These are phyloP conservation scores for Sporothrix pseudoabietina DNA, from an alignment of 2,329 filamentous ascomycete species.

Conservation along the genomic window DNA sequence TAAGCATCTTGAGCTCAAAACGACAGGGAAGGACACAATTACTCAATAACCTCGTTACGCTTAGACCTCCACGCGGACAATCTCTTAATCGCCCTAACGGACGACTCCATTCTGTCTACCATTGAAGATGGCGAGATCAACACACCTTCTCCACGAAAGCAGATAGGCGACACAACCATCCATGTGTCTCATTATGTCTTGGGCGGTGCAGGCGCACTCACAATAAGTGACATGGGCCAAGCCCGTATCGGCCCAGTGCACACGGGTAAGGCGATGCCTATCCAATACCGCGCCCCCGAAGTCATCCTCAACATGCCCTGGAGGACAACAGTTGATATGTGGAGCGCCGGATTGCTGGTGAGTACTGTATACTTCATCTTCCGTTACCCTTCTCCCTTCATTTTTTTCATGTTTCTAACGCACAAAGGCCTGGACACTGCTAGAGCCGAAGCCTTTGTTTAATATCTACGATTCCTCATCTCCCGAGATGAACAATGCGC, in stretches of 20 bases:
- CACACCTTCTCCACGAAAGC: constrained; percentile 36
- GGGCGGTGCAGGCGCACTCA: constrained; percentile 40
- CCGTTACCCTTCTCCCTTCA: too few relatives aligned
- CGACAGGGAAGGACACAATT: too few relatives aligned
- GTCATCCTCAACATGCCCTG: constrained; percentile 45
- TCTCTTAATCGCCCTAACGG: constrained; percentile 42
- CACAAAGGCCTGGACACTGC: constrained; percentile 38
- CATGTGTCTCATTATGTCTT: constrained; percentile 43
- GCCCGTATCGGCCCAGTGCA: constrained; percentile 38
- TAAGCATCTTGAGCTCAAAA: constrained; percentile 31
- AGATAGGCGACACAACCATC: constrained; percentile 35
- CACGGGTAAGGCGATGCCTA: constrained; percentile 38
- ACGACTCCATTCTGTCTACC: constrained; percentile 39
- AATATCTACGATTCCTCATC: constrained; percentile 30
- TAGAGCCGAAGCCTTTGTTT: constrained; percentile 37
- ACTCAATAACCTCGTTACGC: too few relatives aligned
- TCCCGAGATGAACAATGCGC: constrained; percentile 37
- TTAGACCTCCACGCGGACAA: constrained; percentile 46
- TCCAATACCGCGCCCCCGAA: constrained; percentile 43
- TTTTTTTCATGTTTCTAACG: background rate
- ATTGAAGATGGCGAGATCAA: constrained; percentile 42
- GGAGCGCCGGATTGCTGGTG: constrained; percentile 44
- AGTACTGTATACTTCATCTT: background rate
- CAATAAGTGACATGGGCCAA: constrained; percentile 44
- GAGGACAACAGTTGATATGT: constrained; percentile 43